phyloP scores from a whole-genome alignment of 2,329 filamentous ascomycete species.

The Paecilomyces sp. region DNA sequence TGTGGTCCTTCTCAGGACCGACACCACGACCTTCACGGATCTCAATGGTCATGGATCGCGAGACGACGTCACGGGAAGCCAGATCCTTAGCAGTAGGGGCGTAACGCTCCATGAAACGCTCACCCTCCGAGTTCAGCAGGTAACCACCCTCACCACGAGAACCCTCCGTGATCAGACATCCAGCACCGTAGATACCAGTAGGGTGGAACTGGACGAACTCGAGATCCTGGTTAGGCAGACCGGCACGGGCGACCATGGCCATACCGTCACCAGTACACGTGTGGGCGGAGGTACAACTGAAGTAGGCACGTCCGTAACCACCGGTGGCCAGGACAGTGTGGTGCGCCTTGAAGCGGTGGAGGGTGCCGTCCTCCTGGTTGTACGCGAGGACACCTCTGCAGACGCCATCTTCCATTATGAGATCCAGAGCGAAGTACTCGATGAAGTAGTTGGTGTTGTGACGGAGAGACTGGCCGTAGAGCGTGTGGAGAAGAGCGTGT shows the following conservation, averaged over 20 bases:
- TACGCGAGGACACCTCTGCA: conserved; percentile 96
- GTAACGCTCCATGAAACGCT: conserved; percentile 99
- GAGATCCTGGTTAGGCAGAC: conserved; percentile 96
- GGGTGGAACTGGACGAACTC: conserved; percentile 99
- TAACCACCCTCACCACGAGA: conserved; percentile 98
- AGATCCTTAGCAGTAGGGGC: conserved; percentile 97
- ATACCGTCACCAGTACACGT: conserved; percentile 98
- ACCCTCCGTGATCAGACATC: conserved; percentile 95
- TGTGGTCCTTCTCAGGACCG: conserved; percentile 94
- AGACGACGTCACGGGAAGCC: conserved; percentile 91
- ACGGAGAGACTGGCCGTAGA: conserved; percentile 92
- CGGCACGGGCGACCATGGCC: conserved; percentile 97
- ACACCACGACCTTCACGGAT: conserved; percentile 97
- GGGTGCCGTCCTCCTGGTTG: conserved; percentile 97
- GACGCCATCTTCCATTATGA: conserved; percentile 96
- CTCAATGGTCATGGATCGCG: conserved; percentile 96
- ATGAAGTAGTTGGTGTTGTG: conserved; percentile 99
- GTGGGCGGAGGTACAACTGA: conserved; percentile 95
- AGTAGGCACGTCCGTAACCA: conserved; percentile 96
- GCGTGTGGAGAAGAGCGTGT: conserved; percentile 94
- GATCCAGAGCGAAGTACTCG: conserved; percentile 93
- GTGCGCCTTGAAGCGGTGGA: conserved; percentile 93
- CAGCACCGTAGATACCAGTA: conserved; percentile 97
- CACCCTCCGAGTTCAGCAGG: conserved; percentile 93
- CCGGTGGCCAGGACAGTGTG: conserved; percentile 96